Evolutionary conservation across 2,329 filamentous ascomycete genomes (phyloP), one percentile per base, ranked within the genome.

Genomic region (Biscogniauxia marginata): DNA sequence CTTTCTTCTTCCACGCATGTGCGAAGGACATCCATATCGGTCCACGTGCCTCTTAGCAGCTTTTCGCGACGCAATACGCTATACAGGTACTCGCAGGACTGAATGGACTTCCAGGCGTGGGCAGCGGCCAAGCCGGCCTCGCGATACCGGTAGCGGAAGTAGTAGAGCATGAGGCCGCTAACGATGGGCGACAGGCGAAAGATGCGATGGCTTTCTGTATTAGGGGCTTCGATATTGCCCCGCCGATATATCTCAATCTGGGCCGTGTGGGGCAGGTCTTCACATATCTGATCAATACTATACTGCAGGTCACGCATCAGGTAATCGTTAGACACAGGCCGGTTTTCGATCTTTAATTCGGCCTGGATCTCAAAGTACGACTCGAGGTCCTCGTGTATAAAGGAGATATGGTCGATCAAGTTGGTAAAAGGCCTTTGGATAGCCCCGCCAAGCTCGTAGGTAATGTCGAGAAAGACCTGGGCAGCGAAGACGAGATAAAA

Each of bases 61-160:
- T n/a, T n/a, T n/a, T n/a, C n/a, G n/a, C n/a, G n/a, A n/a, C 52
- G 50, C 0, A 73, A 54, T 1, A 76, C 75, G 49, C 76, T 74
- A 66, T 79, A 79, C 0, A 80, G 60, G 50, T 81, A n/a, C n/a
- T n/a, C n/a, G n/a, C n/a, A n/a, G 77, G 1, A 56, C 63, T 0
- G 69, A 57, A 78, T 65, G 0, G 74, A 73, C 0, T 74, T 73
- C 71, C 71, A 79, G 3, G 72, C 71, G 46, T 73, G 72, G 4
- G 63, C 64, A 20, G 75, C 67, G 0, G 53, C 43, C n/a, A 77
- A 59, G 2, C 75, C 68, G 0, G 69, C 7, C 1, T 75, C 65
- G 30, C 73, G 68, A 25, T 68, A 67, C 1, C 55, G 51, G 4
- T 58, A 60, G 19, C 73, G 72, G 22, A 73, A 65, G 45, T 63